These are phyloP conservation scores for Colletotrichum sp. DNA, from an alignment of 2,329 filamentous ascomycete genomes.

Conservation along the genomic window DNA sequence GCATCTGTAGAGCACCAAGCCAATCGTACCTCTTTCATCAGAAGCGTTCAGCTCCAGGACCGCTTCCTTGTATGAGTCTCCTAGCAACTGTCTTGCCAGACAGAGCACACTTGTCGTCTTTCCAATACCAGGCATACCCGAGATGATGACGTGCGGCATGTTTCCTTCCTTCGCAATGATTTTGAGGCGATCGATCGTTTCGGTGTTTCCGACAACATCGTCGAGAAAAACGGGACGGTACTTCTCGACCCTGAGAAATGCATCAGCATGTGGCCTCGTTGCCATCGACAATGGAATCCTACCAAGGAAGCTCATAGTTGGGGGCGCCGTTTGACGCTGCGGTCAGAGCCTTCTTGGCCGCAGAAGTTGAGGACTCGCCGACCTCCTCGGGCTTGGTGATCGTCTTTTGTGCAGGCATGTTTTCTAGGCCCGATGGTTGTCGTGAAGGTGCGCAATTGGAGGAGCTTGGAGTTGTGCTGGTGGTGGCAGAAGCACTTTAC, in stretches of 20 bases:
- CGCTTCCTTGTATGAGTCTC: constrained; percentile 95
- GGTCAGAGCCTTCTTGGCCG: constrained; percentile 60
- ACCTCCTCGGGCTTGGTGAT: constrained; percentile 52
- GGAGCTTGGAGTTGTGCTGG: not conserved
- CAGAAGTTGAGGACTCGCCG: constrained; percentile 67
- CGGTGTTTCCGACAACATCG: constrained; percentile 96
- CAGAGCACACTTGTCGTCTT: constrained; percentile 97
- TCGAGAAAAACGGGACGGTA: constrained; percentile 94
- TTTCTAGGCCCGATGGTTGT: not conserved
- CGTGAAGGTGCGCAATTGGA: not conserved
- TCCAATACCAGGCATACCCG: constrained; percentile 98
- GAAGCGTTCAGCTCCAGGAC: constrained; percentile 96
- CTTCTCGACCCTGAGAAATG: constrained; percentile 84
- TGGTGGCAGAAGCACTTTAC: constrained; percentile 17
- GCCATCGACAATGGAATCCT: constrained; percentile 24
- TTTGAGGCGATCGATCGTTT: constrained; percentile 95
- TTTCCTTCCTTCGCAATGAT: constrained; percentile 99
- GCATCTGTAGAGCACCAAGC: constrained; percentile 28
- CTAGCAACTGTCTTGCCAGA: constrained; percentile 87
- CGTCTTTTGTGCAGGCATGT: constrained; percentile 44
- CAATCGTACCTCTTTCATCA: constrained; percentile 79
- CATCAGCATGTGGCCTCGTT: constrained; percentile 19
- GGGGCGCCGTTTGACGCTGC: constrained; percentile 53
- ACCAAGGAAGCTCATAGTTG: constrained; percentile 84
- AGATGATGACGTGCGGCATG: constrained; percentile 99